Base-by-base conservation (phyloP, 805 yeast genomes). In the Pichia paraexigua region DNA sequence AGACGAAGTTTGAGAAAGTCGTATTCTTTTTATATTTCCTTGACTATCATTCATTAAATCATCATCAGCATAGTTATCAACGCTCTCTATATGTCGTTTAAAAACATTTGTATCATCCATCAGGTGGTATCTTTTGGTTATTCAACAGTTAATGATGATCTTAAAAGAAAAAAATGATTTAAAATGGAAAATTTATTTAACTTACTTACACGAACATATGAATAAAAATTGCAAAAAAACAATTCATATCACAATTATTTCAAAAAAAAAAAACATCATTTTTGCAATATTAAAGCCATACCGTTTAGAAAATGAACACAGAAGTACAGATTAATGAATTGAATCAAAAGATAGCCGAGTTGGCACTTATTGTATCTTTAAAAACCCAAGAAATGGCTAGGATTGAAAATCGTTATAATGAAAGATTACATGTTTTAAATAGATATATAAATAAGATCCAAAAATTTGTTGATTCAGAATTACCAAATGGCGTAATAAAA, bases 381-480 rank as follows among this genome's bases (percentile, higher is more conserved):
- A 75, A 74, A 56, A 70, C 71, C 32, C 63, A 62, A 42, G 75
- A 75, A 53, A 59, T 76, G 22, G 75, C 70, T 25, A 52, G 47
- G 3, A 56, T 60, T 35, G 61, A 63, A 41, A 44, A 50, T 18
- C 51, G 56, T n/a, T 66, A 64, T 37, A 47, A 51, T 7, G 52
- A 52, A 2, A 60, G 59, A 24, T 35, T 64, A 22, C 45, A 20
- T 10, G 35, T 48, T 11, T 45, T 67, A 15, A 63, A 64, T 28
- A 49, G 47, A 11, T 62, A 63, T 37, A 49, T 64, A 7, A 30
- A 35, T 6, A 47, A 49, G 21, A 46, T 66, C 9, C 61, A 59
- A 32, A 45, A 41, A 5, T 22, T 39, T 6, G 50, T 61, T 17
- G 54, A 48, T 30, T 46, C 43, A 17, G n/a, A 44, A 22, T 21